These are phyloP conservation scores for Aphanoascus verrucosus DNA, from an alignment of 2,329 filamentous ascomycete genomes.

Conservation along the genomic window DNA sequence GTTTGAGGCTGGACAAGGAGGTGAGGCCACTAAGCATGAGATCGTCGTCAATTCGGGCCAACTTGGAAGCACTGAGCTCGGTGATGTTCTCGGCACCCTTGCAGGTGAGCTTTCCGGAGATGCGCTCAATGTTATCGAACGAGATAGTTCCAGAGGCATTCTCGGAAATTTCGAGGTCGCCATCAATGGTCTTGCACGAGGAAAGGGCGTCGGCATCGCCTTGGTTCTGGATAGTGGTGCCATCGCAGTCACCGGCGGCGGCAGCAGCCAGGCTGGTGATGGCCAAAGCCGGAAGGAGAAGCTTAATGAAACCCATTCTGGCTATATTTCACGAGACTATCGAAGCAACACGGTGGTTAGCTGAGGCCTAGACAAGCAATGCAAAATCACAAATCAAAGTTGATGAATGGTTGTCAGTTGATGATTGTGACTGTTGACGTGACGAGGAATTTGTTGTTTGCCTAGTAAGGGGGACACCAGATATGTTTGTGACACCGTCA, in stretches of 20 bases:
- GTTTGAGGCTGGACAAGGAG: constrained; percentile 55
- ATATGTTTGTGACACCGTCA: not conserved
- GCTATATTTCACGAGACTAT: not conserved
- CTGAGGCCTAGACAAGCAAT: not conserved
- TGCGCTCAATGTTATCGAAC: constrained; percentile 51
- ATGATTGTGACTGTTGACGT: not conserved
- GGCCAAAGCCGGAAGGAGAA: constrained; percentile 47
- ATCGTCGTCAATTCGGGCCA: constrained; percentile 56
- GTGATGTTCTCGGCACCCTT: constrained; percentile 51
- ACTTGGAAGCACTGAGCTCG: constrained; percentile 49
- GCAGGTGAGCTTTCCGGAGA: constrained; percentile 47
- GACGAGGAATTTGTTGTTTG: not conserved
- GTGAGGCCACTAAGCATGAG: constrained; percentile 62
- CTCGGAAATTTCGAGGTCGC: constrained; percentile 55
- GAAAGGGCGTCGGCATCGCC: constrained; percentile 52
- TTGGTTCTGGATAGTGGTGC: constrained; percentile 46
- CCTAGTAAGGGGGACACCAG: not conserved
- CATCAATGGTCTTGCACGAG: constrained; percentile 57
- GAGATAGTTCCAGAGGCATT: constrained; percentile 47
- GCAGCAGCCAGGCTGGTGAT: constrained; percentile 38
- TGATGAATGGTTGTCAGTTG: not conserved
- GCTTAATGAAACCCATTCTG: constrained; percentile 45
- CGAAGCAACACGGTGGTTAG: not conserved
- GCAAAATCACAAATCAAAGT: not conserved
- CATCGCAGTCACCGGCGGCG: constrained; percentile 14